Evolutionary conservation across 495 filamentous ascomycete species (phyloP), one percentile per base, ranked within the genome.

Genomic region (Penicillium simplicissimum): DNA sequence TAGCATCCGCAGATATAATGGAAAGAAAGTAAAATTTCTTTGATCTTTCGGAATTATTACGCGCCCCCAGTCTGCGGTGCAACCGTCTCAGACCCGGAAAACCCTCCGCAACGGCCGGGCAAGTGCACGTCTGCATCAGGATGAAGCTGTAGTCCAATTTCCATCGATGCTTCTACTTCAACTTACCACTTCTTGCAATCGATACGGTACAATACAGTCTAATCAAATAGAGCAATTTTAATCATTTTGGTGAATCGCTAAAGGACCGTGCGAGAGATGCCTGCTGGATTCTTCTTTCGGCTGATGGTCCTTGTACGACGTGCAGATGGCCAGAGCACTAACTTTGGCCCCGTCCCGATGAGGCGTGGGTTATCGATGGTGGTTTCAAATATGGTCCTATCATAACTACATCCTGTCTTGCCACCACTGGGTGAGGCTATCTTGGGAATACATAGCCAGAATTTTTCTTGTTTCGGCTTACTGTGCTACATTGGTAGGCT

Each of bases 221-320:
- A 13, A 28, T 25, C 1, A 14, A 49, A 31, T 2, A 0, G 23
- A 49, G 4, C 4, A 11, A 23, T 23, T 23, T 9, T 4, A 9
- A 45, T 23, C 2, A 13, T 23, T 43, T 23, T 23, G 42, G 13
- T 45, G n/a, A 17, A 19, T 36, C n/a, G 1, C n/a, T 3, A 33
- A 36, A n/a, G 51, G 51, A 58, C 59, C 52, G 45, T 54, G 35
- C 55, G 33, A 31, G 40, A 37, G 7, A 49, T 17, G 25, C 64
- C 61, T 59, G 55, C 15, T 25, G 13, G 23, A 31, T 49, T 49
- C 23, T 49, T 23, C 55, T 60, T 59, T 63, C 60, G 61, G 55
- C 66, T 47, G 55, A 45, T 48, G 23, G 53, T 47, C 57, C 49
- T 59, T 69, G 68, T 67, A 62, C 63, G 45, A 69, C 63, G 51